A percentile compares a stretch with the other conserved stretches of the same genome.
phyloP scores from a whole-genome alignment of 257 asterid species.

The Solanum pimpinellifolium region DNA sequence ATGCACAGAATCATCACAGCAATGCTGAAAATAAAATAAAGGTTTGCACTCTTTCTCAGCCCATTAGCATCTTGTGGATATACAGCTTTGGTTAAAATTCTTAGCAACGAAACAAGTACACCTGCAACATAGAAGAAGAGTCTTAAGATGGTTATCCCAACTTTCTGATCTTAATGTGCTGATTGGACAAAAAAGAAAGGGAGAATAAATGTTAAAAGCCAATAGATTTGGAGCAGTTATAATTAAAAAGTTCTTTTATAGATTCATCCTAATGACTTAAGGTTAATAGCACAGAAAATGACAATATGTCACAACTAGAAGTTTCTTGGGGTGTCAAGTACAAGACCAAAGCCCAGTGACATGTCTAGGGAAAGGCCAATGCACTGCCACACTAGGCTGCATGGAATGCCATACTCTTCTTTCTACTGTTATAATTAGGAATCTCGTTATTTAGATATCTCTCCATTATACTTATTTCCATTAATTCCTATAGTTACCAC shows the following conservation, averaged over 20 bases:
- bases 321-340: not conserved
- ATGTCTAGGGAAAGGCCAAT: not conserved
- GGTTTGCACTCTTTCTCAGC: conserved; percentile 80
- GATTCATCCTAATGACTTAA: not conserved
- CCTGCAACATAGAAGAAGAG: conserved; percentile 31
- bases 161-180: not conserved
- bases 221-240: not conserved
- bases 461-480: not conserved
- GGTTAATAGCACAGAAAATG: not conserved
- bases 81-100: conserved; percentile 68
- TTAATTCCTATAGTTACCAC: not conserved
- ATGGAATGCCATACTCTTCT: not conserved
- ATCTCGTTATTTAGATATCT: not conserved
- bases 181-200: not conserved
- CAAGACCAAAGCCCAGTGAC: not conserved
- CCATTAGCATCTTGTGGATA: conserved; percentile 79
- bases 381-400: not conserved
- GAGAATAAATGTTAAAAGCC: not conserved
- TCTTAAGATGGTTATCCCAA: not conserved
- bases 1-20: conserved; percentile 58
- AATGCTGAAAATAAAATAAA: conserved; percentile 73
- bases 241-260: not conserved
- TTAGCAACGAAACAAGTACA: conserved; percentile 69
- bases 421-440: not conserved
- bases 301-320: not conserved